Conservation (phyloP, 352 stramenopile genomes). For the Pythium brachiatum region DNA sequence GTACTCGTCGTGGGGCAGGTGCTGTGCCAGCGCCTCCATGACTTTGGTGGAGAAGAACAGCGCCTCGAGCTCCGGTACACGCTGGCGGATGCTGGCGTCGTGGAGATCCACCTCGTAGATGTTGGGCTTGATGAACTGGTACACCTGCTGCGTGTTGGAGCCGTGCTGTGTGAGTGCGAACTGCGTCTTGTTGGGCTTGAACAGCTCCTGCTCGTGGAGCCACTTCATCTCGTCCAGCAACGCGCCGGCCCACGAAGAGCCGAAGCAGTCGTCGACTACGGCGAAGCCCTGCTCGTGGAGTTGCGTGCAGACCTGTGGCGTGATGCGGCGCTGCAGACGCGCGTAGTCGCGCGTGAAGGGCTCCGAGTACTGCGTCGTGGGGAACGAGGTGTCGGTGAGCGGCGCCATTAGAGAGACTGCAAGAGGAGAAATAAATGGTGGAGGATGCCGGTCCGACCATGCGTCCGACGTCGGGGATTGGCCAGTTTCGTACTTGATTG, state of each 20-base stretch:
- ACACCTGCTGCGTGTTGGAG: constrained; percentile 26
- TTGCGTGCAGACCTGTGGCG: constrained; percentile 34
- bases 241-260: constrained; percentile 44
- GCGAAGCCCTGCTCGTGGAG: constrained; percentile 53
- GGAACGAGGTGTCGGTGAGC: not conserved
- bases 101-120: constrained; percentile 85
- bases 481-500: not conserved
- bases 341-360: constrained; percentile 55
- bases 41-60: constrained; percentile 63
- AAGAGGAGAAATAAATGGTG: not conserved
- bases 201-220: constrained; percentile 46
- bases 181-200: constrained; percentile 81
- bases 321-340: constrained; percentile 48
- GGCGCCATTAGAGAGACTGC: not conserved
- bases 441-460: not conserved
- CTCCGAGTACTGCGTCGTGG: constrained; percentile 32
- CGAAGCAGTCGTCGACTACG: constrained; percentile 72
- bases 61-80: constrained; percentile 61
- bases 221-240: constrained; percentile 68
- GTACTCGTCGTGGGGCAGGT: constrained; percentile 45
- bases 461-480: not conserved
- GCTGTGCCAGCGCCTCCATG: constrained; percentile 41
- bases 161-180: constrained; percentile 55
- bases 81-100: constrained; percentile 45
- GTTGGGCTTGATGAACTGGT: constrained; percentile 77